Conservation (phyloP, 306 rosid genomes). For the Trifolium pratense region DNA sequence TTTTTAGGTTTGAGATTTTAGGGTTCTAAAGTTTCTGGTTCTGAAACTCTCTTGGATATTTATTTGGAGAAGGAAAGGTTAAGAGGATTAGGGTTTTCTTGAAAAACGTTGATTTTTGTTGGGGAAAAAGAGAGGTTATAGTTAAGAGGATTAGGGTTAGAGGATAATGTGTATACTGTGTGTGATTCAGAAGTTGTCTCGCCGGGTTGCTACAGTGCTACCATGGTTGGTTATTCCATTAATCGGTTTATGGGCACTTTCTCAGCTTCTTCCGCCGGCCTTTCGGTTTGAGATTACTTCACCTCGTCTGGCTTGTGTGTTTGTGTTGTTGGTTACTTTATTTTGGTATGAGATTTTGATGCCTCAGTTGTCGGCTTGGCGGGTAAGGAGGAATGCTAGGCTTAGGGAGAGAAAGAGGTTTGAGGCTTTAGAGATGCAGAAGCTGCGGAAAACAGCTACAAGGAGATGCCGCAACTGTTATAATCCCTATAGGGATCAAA, state of each 20-base stretch:
- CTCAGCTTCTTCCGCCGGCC: conserved; percentile 98
- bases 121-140: conserved; percentile 24
- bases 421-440: conserved; percentile 93
- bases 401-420: conserved; percentile 88
- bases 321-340: conserved; percentile 88
- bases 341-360: conserved; percentile 99
- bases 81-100: conserved; percentile 63
- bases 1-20: conserved; percentile 50
- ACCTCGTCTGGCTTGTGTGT: conserved; percentile 90
- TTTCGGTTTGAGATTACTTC: conserved; percentile 96
- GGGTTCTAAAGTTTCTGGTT: conserved; percentile 70
- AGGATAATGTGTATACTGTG: conserved; percentile 99
- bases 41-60: conserved; percentile 42
- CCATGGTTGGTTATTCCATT: conserved; percentile 99
- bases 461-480: conserved; percentile 91
- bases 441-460: conserved; percentile 84
- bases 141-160: conserved; percentile 53
- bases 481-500: conserved; percentile 94
- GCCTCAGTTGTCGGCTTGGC: conserved; percentile 99
- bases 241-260: conserved; percentile 94
- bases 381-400: conserved; percentile 72
- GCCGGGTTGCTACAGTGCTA: conserved; percentile 99
- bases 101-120: conserved; percentile 44
- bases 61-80: conserved; percentile 42
- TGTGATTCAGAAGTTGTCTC: conserved; percentile 99